Base-by-base conservation (phyloP, 1,284 basidiomycete genomes). In the Irpex lacteus region DNA sequence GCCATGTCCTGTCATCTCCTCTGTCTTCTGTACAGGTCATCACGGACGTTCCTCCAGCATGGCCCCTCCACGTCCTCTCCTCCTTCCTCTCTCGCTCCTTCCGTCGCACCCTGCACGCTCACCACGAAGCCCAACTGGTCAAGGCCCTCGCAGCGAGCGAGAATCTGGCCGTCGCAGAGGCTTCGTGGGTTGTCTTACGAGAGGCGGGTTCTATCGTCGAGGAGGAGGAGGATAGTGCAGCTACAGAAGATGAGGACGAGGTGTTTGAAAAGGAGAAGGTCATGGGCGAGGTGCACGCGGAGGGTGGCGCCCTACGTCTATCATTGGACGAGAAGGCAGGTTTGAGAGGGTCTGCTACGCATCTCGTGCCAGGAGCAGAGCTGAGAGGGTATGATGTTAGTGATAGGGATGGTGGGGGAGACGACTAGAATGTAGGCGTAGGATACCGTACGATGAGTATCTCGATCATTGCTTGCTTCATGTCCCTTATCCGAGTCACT, bases 81-180 rank as follows among this genome's bases (percentile, higher is more conserved):
- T 86, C 89, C 0, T 96, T 96, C 80, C 81, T 96, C 60, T 77
- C 86, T 9, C 87, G 94, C 2, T 90, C 93, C 0, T 83, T 95
- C 67, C 84, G 94, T 15, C 82, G 90, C 59, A 85, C 88, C 3
- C 76, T 92, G n/a, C 94, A 96, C 71, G 77, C 81, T 11, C 76
- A 78, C 21, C 86, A 90, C 57, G 91, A 95, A 72, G 85, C 85
- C 4, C 82, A 86, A 70, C 88, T 94, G 61, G 73, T 93, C 62
- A 94, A 91, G 73, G 84, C 85, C 15, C 81, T 94, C 63, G 85
- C 84, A 67, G 79, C 83, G 11, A 89, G 86, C 4, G 87, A 93
- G 72, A 94, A 94, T 70, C 81, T 91, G 26, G 84, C 84, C 66
- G 79, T 85, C 32, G 81, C 82, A 64, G 86, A 88, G 56, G 73